phyloP scores from a whole-genome alignment of 2,329 filamentous ascomycete species.

The Botryosphaeria dothidea region DNA sequence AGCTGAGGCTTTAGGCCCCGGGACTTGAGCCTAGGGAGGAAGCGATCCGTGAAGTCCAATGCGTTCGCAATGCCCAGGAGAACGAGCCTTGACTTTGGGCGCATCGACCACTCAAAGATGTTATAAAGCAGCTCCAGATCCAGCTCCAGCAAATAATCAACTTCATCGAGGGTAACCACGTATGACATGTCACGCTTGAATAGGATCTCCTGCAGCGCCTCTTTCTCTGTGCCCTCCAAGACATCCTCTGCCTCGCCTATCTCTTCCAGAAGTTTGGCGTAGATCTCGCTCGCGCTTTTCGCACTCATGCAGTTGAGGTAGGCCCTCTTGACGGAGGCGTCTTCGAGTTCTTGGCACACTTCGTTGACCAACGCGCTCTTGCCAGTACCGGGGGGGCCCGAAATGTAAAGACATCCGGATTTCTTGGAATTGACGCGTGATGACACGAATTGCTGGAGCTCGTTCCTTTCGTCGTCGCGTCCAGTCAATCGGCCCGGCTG shows the following conservation, averaged over 20 bases:
- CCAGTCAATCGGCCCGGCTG: constrained; percentile 76
- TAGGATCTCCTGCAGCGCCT: constrained; percentile 71
- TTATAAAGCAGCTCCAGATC: constrained; percentile 88
- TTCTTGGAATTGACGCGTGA: constrained; percentile 60
- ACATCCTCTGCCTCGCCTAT: constrained; percentile 62
- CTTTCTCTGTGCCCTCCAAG: constrained; percentile 66
- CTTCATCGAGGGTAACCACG: constrained; percentile 89
- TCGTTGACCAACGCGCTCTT: constrained; percentile 93
- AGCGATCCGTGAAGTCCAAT: constrained; percentile 90
- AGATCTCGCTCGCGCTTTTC: constrained; percentile 83
- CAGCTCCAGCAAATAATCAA: constrained; percentile 87
- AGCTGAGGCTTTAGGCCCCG: constrained; percentile 88
- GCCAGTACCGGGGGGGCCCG: constrained; percentile 91
- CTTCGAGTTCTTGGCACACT: constrained; percentile 63
- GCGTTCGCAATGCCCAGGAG: constrained; percentile 95
- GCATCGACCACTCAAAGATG: constrained; percentile 95
- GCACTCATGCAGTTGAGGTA: constrained; percentile 98
- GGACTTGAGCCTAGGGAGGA: constrained; percentile 88
- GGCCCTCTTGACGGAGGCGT: constrained; percentile 61
- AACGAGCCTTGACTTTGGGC: constrained; percentile 74
- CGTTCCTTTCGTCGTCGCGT: constrained; percentile 67
- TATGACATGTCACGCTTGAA: constrained; percentile 63
- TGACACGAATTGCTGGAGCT: constrained; percentile 69
- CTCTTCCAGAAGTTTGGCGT: constrained; percentile 72
- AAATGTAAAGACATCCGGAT: constrained; percentile 88